These are phyloP conservation scores for Dujonia santamariae DNA, from an alignment of 1,139 yeast genomes.

Conservation along the genomic window DNA sequence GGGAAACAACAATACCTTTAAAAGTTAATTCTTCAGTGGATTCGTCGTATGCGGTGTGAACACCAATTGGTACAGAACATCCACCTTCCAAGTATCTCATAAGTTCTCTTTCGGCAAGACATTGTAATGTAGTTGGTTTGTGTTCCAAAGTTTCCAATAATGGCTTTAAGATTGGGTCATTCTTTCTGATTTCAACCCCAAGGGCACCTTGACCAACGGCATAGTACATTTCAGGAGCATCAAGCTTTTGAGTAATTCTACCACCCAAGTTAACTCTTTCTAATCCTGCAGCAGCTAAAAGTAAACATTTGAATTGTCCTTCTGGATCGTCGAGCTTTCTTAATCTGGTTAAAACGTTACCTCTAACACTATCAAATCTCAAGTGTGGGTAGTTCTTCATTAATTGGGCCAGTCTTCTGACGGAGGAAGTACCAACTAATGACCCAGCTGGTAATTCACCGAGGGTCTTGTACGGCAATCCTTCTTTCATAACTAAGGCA, in stretches of 20 bases:
- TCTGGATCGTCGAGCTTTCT: slow-evolving; percentile 69
- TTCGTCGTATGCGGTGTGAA: slow-evolving; percentile 55
- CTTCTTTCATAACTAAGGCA: slow-evolving; percentile 78
- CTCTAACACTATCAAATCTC: slow-evolving; percentile 73
- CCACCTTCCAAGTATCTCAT: slow-evolving; percentile 95
- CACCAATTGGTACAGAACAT: slow-evolving; percentile 96
- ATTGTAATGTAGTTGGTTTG: slow-evolving; percentile 64
- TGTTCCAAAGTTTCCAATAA: slow-evolving; percentile 67
- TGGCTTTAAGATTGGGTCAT: slow-evolving; percentile 55
- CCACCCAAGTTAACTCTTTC: slow-evolving; percentile 65
- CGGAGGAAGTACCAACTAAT: slow-evolving; percentile 90
- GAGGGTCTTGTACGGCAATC: slow-evolving; percentile 60
- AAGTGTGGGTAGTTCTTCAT: slow-evolving; percentile 41
- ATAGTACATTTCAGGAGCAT: slow-evolving; percentile 85
- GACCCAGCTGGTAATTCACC: slow-evolving; percentile 80
- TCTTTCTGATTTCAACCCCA: slow-evolving; percentile 81
- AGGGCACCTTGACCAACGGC: slow-evolving; percentile 99
- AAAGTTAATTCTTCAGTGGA: slow-evolving; percentile 43
- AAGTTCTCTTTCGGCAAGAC: slow-evolving; percentile 87
- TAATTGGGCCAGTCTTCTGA: slow-evolving; percentile 79
- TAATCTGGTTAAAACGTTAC: slow-evolving; percentile 81
- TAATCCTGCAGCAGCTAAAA: slow-evolving; percentile 92
- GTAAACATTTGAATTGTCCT: slow-evolving; percentile 69
- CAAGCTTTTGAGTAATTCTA: slow-evolving; percentile 68
- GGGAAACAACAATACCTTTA: slow-evolving; percentile 76